These are phyloP conservation scores for Metschnikowia borealis DNA, from an alignment of 805 yeast species.

Conservation along the genomic window DNA sequence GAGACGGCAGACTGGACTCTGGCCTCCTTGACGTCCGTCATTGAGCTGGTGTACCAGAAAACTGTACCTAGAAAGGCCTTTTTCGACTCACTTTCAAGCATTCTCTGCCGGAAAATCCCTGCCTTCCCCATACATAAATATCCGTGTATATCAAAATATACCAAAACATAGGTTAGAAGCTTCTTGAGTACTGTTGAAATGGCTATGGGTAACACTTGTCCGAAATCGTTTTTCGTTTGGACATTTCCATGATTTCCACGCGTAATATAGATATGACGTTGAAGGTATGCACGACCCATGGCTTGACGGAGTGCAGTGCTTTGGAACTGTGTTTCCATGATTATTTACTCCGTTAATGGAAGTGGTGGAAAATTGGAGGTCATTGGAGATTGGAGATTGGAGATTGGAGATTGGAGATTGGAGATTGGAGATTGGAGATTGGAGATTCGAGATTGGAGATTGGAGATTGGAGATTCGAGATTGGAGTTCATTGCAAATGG, in stretches of 20 bases:
- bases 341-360: conserved; percentile 68
- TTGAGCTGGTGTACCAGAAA: conserved; percentile 23
- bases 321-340: conserved; percentile 72
- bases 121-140: conserved; percentile 55
- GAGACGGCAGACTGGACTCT: conserved; percentile 5
- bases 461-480: too few species aligned
- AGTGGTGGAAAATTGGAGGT: conserved; percentile 26
- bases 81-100: conserved; percentile 50
- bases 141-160: too few species aligned
- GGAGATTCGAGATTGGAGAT: too few species aligned
- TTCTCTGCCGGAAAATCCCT: conserved; percentile 43
- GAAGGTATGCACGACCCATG: conserved; percentile 52
- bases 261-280: conserved; percentile 73
- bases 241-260: conserved; percentile 55
- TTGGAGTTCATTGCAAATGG: too few species aligned
- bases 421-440: too few species aligned
- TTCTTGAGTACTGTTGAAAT: conserved; percentile 58
- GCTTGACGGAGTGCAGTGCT: conserved; percentile 57
- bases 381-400: too few species aligned
- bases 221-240: too few species aligned
- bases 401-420: too few species aligned
- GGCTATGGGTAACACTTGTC: too few species aligned
- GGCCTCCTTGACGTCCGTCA: conserved; percentile 13
- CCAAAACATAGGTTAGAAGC: conserved; percentile 39
- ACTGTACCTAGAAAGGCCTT: conserved; percentile 35